phyloP scores from a whole-genome alignment of 495 filamentous ascomycete species.

The Annulohypoxylon nitens region DNA sequence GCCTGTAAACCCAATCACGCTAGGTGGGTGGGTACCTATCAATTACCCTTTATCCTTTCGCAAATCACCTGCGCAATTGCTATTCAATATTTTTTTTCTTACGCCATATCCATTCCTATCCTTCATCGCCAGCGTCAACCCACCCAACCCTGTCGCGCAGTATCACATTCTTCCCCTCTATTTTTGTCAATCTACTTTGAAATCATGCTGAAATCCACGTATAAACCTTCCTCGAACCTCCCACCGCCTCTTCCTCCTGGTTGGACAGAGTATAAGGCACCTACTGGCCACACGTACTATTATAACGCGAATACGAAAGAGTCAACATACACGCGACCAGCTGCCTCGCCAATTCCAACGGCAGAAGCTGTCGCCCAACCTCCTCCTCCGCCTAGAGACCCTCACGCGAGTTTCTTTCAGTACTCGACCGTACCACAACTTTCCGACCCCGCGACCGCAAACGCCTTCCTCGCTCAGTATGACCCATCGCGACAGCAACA shows the following conservation, averaged over 20 bases:
- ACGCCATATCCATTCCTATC: background rate
- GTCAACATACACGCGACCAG: constrained; percentile 86
- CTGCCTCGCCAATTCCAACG: constrained; percentile 49
- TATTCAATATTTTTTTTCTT: background rate
- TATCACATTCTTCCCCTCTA: background rate
- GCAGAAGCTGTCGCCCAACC: constrained; percentile 41
- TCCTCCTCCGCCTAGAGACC: constrained; percentile 41
- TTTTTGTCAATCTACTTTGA: background rate
- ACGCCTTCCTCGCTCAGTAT: constrained; percentile 64
- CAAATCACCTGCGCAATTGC: background rate
- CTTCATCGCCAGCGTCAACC: background rate
- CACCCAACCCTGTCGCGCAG: background rate
- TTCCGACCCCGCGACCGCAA: constrained; percentile 60
- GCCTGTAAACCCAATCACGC: constrained; percentile 1
- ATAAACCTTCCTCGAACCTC: constrained; percentile 61
- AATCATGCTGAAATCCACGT: constrained; percentile 74
- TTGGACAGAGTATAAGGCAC: constrained; percentile 95
- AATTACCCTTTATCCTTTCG: constrained; percentile 1
- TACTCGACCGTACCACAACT: constrained; percentile 61
- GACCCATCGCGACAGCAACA: constrained; percentile 49
- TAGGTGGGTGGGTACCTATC: background rate
- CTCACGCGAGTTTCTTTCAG: constrained; percentile 59
- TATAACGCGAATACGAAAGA: constrained; percentile 88
- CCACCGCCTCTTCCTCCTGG: constrained; percentile 77
- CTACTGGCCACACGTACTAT: constrained; percentile 89